Percentiles rank a stretch among this genome's conserved stretches.
Evolutionary conservation across 2,329 filamentous ascomycete genomes (phyloP).

Genomic region (Calonectria montana): DNA sequence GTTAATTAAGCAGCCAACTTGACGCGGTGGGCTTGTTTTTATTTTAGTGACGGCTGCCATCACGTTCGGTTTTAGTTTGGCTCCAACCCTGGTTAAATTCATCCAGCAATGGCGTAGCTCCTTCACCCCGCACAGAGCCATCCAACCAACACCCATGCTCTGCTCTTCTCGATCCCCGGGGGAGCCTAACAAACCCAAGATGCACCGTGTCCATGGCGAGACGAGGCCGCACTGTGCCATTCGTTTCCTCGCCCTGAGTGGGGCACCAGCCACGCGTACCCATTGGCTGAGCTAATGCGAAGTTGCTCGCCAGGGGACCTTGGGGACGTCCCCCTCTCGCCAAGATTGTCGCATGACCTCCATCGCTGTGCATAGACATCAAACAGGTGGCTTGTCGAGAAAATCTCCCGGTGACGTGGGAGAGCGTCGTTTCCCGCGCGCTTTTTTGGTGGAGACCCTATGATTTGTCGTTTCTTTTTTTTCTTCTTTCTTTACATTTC

Average conservation of each 20-base stretch:
- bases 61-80: neutral
- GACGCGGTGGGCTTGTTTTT: neutral
- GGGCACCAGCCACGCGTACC: neutral
- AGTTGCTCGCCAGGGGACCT: neutral
- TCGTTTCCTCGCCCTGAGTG: neutral
- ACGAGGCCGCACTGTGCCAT: neutral
- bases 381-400: constrained; percentile 1
- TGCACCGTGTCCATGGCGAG: neutral
- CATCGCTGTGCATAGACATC: neutral
- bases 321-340: neutral
- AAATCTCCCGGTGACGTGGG: constrained; percentile 3
- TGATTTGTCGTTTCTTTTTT: neutral
- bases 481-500: neutral
- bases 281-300: neutral
- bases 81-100: constrained; percentile 5
- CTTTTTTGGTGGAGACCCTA: neutral
- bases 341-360: neutral
- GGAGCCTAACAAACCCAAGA: neutral
- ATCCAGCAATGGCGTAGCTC: constrained; percentile 16
- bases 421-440: neutral
- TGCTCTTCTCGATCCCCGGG: neutral
- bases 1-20: neutral
- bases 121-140: constrained; percentile 13
- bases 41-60: neutral
- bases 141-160: neutral